Percentiles rank a stretch among this genome's conserved stretches.
Evolutionary conservation across 164 flowering plant species (phyloP).

Genomic region (Chimonanthus salicifolius): DNA sequence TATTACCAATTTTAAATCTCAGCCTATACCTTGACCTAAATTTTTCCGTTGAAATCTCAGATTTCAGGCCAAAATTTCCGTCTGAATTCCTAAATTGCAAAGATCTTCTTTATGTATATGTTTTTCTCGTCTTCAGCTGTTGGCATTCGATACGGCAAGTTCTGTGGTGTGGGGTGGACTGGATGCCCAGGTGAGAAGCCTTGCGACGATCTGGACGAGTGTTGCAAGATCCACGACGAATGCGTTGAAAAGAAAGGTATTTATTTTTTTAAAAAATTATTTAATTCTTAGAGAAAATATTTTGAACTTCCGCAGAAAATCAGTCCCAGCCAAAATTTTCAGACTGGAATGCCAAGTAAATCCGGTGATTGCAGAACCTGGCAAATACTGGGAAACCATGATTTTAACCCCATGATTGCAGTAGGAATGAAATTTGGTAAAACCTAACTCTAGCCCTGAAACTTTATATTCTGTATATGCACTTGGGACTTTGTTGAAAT

Average conservation of each 20-base stretch:
- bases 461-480: too few relatives aligned
- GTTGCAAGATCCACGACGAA: constrained; percentile 83
- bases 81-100: background rate
- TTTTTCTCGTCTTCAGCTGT: constrained; percentile 12
- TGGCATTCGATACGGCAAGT: constrained; percentile 71
- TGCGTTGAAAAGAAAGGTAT: constrained; percentile 60
- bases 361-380: too few relatives aligned
- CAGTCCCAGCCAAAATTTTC: too few relatives aligned
- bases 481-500: too few relatives aligned
- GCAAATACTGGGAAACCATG: too few relatives aligned
- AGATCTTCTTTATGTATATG: background rate
- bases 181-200: constrained; percentile 94
- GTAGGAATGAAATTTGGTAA: too few relatives aligned
- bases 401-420: too few relatives aligned
- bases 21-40: background rate
- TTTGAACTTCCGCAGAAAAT: too few relatives aligned
- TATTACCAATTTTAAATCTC: too few relatives aligned
- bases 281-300: too few relatives aligned
- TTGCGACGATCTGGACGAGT: constrained; percentile 90
- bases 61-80: background rate
- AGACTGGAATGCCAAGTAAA: too few relatives aligned
- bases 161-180: constrained; percentile 83
- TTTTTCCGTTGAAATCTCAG: background rate
- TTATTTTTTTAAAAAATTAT: background rate
- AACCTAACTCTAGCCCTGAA: too few relatives aligned